phyloP scores from a whole-genome alignment of 345 rosid genomes.

The Linum tenue region DNA sequence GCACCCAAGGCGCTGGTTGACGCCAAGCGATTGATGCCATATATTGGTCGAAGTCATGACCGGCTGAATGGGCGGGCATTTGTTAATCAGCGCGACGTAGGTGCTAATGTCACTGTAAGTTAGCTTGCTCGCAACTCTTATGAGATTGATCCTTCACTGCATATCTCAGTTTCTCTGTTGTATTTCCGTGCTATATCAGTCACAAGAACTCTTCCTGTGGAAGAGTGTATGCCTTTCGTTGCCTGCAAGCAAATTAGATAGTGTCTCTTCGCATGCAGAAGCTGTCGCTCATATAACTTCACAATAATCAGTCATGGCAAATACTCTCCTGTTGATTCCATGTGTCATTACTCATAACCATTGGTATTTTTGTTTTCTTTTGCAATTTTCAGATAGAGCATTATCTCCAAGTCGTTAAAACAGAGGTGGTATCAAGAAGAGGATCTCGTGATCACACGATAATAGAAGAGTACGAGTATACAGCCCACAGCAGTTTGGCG shows the following conservation, averaged over 20 bases:
- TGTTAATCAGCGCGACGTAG: constrained; percentile 65
- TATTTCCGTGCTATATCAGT: neutral
- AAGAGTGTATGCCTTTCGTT: too few species aligned
- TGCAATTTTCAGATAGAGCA: constrained; percentile 76
- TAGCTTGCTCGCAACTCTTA: constrained; percentile 5
- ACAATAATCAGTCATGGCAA: too few species aligned
- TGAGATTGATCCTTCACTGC: constrained; percentile 2
- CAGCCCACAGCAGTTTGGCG: constrained; percentile 86
- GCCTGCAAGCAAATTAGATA: too few species aligned
- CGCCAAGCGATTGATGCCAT: constrained; percentile 57
- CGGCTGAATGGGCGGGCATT: constrained; percentile 69
- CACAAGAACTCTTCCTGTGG: too few species aligned
- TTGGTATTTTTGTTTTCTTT: neutral
- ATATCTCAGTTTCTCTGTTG: neutral
- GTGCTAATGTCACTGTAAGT: constrained; percentile 95
- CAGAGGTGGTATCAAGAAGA: constrained; percentile 60
- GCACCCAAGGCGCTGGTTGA: constrained; percentile 51
- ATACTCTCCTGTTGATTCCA: too few species aligned
- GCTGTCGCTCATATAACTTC: neutral
- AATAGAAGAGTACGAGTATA: constrained; percentile 84
- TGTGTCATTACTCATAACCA: too few species aligned
- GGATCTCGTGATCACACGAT: constrained; percentile 35
- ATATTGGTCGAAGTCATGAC: constrained; percentile 74
- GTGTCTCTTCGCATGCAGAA: neutral
- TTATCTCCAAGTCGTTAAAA: constrained; percentile 90